Evolutionary conservation across 352 stramenopile genomes (phyloP), one percentile per base, ranked within the genome.

Genomic region (Globisporangium rhizosaccharum): DNA sequence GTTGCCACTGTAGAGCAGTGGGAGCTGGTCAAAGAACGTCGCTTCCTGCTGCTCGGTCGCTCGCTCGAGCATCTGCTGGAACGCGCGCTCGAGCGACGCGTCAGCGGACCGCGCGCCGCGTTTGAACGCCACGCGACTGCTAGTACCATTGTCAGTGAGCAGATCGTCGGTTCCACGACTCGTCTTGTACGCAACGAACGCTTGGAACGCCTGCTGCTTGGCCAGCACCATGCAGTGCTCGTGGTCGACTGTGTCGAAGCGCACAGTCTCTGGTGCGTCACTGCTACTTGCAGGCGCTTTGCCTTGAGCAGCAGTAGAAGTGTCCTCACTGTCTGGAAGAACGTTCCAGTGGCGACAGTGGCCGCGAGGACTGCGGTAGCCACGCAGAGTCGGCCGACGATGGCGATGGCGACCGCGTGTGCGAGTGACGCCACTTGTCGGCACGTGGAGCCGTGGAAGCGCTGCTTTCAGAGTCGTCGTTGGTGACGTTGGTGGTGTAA

Each of bases 311-410:
- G 33, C 33, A 39, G 6, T 39, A 39, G 5, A 14, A 0, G 14
- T 14, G 17, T 48, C 53, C 33, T 36, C 36, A 12, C 36, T 23
- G 17, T 33, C 37, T 33, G 28, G 12, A 12, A 87, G 59, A 28
- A 75, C 73, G 62, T 91, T 82, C 79, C 79, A 91, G 53, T 82
- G 70, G 30, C 76, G 82, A 6, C 64, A 70, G 56, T 74, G 73
- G 2, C 68, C 61, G 15, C 79, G 73, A 33, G 77, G 79, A 58
- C 79, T 88, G 52, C 72, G 81, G 46, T 74, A 82, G 9, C 61
- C 68, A 11, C 57, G 66, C n/a, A 46, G 33, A 26, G 57, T 64
- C 49, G 53, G 65, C 42, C 53, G 61, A 33, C 59, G 66, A 41
- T 53, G 53, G 6, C 44, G 49, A 23, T 46, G 48, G 20, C 65